Evolutionary conservation across 768 basidiomycete species (phyloP).

Genomic region (Obba rivulosa): DNA sequence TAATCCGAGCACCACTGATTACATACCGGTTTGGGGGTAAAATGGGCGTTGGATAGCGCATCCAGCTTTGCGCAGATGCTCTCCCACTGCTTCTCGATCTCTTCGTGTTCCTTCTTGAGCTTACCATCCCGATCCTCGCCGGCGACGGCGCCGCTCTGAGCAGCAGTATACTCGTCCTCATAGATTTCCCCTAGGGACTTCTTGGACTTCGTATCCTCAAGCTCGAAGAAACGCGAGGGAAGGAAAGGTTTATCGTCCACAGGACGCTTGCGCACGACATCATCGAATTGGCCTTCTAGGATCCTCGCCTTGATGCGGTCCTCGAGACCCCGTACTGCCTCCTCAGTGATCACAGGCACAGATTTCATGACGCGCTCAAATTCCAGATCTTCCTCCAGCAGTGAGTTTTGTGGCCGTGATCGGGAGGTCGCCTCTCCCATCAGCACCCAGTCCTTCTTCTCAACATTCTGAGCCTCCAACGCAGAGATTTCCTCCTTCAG

Average conservation of each 20-base stretch:
- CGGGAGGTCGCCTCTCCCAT: conserved; percentile 86
- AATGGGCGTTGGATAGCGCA: conserved; percentile 91
- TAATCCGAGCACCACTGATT: conserved; percentile 2
- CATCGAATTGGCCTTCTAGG: conserved; percentile 80
- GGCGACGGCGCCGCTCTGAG: conserved; percentile 46
- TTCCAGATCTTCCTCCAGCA: conserved; percentile 91
- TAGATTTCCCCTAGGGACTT: conserved; percentile 95
- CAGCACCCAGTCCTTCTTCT: conserved; percentile 87
- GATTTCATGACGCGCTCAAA: conserved; percentile 88
- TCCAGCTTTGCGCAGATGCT: conserved; percentile 84
- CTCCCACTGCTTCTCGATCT: conserved; percentile 81
- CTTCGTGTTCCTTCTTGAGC: conserved; percentile 82
- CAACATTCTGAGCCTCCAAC: conserved; percentile 84
- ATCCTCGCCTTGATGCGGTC: conserved; percentile 89
- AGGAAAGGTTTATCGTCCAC: conserved; percentile 85
- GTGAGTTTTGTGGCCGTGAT: conserved; percentile 81
- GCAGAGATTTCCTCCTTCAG: conserved; percentile 74
- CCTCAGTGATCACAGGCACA: conserved; percentile 87
- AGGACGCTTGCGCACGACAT: conserved; percentile 79
- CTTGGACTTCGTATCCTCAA: conserved; percentile 82
- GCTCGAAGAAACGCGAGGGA: conserved; percentile 82
- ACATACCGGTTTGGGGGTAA: conserved; percentile 87
- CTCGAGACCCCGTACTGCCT: conserved; percentile 74
- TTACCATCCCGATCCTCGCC: conserved; percentile 85
- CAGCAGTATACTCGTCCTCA: conserved; percentile 83